Percentiles rank a stretch among this genome's conserved stretches.
These are phyloP conservation scores for Solanum sejunctum DNA, from an alignment of 257 asterid species.

Conservation along the genomic window DNA sequence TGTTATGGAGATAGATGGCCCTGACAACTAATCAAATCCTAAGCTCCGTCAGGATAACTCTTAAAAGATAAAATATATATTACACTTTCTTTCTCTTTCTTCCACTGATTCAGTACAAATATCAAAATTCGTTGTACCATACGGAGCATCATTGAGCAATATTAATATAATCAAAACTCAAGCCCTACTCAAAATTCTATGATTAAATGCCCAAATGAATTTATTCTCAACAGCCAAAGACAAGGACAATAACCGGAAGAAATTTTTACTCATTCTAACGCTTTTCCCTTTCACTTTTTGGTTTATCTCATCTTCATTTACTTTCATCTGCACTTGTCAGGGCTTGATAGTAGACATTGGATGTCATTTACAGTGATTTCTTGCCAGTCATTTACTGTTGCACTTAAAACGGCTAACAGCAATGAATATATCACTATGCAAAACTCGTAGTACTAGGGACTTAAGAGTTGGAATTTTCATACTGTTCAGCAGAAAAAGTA, in stretches of 20 bases:
- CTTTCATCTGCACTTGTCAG: not conserved
- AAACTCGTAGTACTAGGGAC: not conserved
- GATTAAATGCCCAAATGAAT: not conserved
- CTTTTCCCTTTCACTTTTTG: not conserved
- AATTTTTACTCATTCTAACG: not conserved
- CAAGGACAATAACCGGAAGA: not conserved
- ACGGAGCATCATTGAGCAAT: not conserved
- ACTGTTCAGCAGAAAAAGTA: not conserved
- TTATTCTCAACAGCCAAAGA: not conserved
- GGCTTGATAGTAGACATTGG: not conserved
- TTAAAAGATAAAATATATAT: not conserved
- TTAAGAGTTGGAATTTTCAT: not conserved
- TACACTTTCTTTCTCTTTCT: not conserved
- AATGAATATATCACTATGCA: not conserved
- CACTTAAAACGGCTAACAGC: not conserved
- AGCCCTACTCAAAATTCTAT: not conserved
- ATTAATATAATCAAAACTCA: not conserved
- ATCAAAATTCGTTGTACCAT: not conserved
- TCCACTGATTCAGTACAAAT: not conserved
- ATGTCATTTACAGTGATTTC: not conserved
- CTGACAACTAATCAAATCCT: not conserved
- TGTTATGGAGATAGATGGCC: not conserved
- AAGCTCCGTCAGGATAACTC: not conserved
- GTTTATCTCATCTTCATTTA: not conserved
- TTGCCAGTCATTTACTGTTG: not conserved